Conservation (phyloP, 805 yeast genomes). For the Yarrowia sp. region DNA sequence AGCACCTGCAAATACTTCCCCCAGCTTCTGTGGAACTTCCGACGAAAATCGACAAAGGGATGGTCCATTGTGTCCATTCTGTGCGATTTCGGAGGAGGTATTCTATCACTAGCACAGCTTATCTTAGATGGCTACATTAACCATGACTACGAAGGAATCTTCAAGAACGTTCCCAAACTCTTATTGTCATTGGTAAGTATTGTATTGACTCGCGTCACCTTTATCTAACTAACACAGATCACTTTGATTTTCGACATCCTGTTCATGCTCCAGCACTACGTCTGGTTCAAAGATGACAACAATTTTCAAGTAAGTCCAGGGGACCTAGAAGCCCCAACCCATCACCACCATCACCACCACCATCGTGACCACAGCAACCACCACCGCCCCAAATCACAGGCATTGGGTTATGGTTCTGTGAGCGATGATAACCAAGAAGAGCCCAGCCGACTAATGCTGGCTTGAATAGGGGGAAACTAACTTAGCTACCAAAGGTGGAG, state of each 20-base stretch:
- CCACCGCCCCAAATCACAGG: background rate
- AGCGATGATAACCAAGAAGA: background rate
- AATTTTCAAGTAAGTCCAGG: slow-evolving; percentile 8
- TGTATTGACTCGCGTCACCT: background rate
- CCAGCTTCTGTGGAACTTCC: slow-evolving; percentile 45
- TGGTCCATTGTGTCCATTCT: slow-evolving; percentile 44
- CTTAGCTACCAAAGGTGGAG: slow-evolving; percentile 25
- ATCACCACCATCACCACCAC: slow-evolving; percentile 4
- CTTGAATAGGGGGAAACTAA: slow-evolving; percentile 7
- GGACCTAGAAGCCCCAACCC: background rate
- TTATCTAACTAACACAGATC: slow-evolving; percentile 27
- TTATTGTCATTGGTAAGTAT: slow-evolving; percentile 43
- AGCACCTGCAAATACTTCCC: slow-evolving; percentile 51
- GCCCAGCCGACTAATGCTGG: slow-evolving; percentile 16
- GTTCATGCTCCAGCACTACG: slow-evolving; percentile 38
- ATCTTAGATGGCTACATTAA: slow-evolving; percentile 43
- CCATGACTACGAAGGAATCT: slow-evolving; percentile 37
- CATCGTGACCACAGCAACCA: slow-evolving; percentile 7
- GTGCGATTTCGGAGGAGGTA: slow-evolving; percentile 47
- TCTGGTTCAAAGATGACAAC: background rate
- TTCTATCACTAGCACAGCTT: slow-evolving; percentile 44
- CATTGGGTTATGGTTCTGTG: slow-evolving; percentile 6
- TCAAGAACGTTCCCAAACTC: slow-evolving; percentile 47
- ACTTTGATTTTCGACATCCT: slow-evolving; percentile 38
- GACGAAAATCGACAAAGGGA: slow-evolving; percentile 48